Evolutionary conservation across 2,329 filamentous ascomycete species (phyloP), one percentile per base, ranked within the genome.

Genomic region (Aspergillus floridensis): DNA sequence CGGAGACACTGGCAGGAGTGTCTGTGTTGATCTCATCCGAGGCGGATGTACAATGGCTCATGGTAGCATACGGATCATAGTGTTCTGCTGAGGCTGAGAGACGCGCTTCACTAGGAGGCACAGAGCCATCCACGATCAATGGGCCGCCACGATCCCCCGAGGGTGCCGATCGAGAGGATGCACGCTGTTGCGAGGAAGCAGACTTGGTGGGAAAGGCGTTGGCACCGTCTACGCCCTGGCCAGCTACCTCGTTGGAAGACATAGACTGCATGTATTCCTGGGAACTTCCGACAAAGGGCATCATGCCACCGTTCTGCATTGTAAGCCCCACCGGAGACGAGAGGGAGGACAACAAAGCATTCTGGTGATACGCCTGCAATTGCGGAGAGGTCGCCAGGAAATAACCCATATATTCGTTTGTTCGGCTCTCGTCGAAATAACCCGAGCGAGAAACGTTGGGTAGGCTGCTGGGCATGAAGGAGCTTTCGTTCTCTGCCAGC

Each of bases 61-160:
- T 68, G 5, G 72, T 63, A 22, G 68, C 68, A 49, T 75, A 74
- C 5, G 72, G 72, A 57, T 77, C 76, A 38, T 72, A 68, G 46
- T 70, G 65, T 21, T 78, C 74, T 21, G 72, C 66, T 6, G 69
- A 60, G 58, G 69, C 65, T n/a, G 71, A 65, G 26, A 71, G 62
- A 29, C 73, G 73, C 24, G 66, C 67, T 50, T 79, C 77, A 62
- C 70, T 75, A 2, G 66, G 71, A 32, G 74, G 74, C 31, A 79
- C 73, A 14, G 79, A 80, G 6, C 79, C 79, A 68, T 81, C 79
- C 5, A 81, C 75, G 41, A 81, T 80, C 58, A 81, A 63, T 29
- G 79, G 79, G 8, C 78, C 79, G 38, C 56, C 50, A 12, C 74
- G 70, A 58, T 72, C 70, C 48, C 66, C 66, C 4, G 70, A 58